Percentiles rank a stretch among this genome's conserved stretches.
Conservation (phyloP, 2,329 filamentous ascomycete species). For the Fusarium abutilonis region DNA sequence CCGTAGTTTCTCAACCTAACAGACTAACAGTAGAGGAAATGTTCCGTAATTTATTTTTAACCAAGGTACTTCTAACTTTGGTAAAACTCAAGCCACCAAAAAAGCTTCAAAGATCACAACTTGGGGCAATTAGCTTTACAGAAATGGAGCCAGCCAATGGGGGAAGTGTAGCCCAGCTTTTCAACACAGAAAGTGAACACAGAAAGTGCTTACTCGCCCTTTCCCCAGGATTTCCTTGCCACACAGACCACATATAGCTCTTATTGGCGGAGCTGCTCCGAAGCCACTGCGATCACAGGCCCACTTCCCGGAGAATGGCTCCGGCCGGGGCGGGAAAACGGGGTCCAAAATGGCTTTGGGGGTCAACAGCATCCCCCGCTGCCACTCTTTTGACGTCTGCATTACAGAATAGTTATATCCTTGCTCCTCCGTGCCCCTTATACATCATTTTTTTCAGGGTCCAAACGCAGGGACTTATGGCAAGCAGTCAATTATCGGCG, state of each 20-base stretch:
- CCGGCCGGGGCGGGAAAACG: constrained; percentile 15
- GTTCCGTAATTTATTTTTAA: neutral
- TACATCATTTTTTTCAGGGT: constrained; percentile 19
- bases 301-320: constrained; percentile 1
- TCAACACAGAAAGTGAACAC: neutral
- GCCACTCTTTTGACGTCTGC: constrained; percentile 17
- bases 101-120: too few relatives aligned
- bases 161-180: neutral
- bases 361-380: constrained; percentile 2
- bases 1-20: neutral
- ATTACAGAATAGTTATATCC: constrained; percentile 5
- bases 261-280: constrained; percentile 28
- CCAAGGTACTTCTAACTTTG: too few relatives aligned
- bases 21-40: neutral
- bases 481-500: neutral
- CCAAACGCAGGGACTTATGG: constrained; percentile 14
- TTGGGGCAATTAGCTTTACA: too few relatives aligned
- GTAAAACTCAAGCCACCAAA: too few relatives aligned
- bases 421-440: neutral
- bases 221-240: neutral
- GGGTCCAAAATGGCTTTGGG: neutral
- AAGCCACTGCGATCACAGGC: neutral
- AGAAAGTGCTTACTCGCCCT: neutral
- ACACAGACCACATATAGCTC: neutral
- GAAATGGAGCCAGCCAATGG: neutral